Evolutionary conservation across 768 basidiomycete genomes (phyloP), one percentile per base, ranked within the genome.

Genomic region (Tricholoma furcatifolium): DNA sequence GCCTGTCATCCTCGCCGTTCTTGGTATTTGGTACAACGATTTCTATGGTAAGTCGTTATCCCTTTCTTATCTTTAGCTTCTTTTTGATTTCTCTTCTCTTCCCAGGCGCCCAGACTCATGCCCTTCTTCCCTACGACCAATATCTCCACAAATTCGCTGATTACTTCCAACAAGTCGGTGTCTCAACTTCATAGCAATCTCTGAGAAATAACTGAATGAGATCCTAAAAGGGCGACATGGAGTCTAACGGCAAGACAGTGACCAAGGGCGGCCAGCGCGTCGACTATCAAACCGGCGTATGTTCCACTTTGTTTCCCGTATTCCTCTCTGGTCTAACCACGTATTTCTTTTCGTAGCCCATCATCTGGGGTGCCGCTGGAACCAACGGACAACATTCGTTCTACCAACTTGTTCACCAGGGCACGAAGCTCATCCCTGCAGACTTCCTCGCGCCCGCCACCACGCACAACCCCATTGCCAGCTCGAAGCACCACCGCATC

Each of bases 361-460:
- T 99, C 74, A 91, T 98, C 70, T 99, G 97, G 97, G 97, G 96
- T 60, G 95, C 95, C 9, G 87, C 92, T 0, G 97, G 96, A 39
- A 98, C 97, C 35, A 98, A 98, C 71, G 97, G 96, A 52, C 96
- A 98, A 70, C 97, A 99, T 75, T 98, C 97, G 8, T 98, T 99
- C 83, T 99, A 99, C 76, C 96, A 98, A 72, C 88, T 98, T 58
- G 78, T 95, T 18, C 93, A 95, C 73, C 93, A 94, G 68, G 93
- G 93, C 46, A 95, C 93, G 36, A 96, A 93, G 75, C 68, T 95
- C 57, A 87, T 95, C 61, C 93, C 93, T 1, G 82, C 89, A 43
- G 93, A 97, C 69, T 96, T 96, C 78, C 77, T 97, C 59, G 93
- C 93, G 2, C 92, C 93, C 17, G 82, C 91, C 12, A 91, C 86